These are phyloP conservation scores for Clarkia xantiana DNA, from an alignment of 345 rosid genomes.

Conservation along the genomic window DNA sequence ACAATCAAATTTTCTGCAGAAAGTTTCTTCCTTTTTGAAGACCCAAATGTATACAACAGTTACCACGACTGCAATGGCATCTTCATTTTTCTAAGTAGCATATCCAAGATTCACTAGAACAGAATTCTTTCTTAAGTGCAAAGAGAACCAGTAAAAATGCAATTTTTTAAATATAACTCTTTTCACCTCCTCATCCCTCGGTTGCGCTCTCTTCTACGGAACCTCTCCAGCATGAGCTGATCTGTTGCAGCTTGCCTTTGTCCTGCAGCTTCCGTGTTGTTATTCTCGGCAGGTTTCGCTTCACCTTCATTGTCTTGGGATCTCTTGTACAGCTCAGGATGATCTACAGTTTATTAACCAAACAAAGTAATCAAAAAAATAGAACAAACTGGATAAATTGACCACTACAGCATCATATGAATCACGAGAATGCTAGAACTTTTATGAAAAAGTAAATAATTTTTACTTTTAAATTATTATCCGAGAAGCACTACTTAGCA, in stretches of 20 bases:
- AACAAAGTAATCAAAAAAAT: neutral
- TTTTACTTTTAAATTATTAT: no score
- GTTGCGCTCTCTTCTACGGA: conserved; percentile 90
- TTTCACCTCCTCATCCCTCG: conserved; percentile 84
- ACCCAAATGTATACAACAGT: no score
- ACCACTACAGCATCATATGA: neutral
- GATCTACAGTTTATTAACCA: conserved; percentile 33
- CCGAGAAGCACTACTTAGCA: no score
- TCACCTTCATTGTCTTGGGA: conserved; percentile 34
- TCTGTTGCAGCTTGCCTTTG: conserved; percentile 96
- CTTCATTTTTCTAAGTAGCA: no score
- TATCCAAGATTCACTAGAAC: no score
- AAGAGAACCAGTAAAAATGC: neutral
- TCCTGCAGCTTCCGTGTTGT: conserved; percentile 36
- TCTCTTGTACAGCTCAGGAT: conserved; percentile 84
- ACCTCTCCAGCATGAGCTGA: conserved; percentile 75
- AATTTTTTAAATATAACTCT: neutral
- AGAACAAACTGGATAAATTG: neutral
- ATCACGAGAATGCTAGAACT: no score
- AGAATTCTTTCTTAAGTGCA: neutral
- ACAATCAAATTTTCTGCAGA: no score
- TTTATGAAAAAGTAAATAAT: no score
- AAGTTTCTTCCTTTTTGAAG: no score
- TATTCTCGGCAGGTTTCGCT: conserved; percentile 32
- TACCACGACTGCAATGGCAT: no score